Evolutionary conservation across 805 yeast genomes (phyloP).

Genomic region (Danielia reshetovae): DNA sequence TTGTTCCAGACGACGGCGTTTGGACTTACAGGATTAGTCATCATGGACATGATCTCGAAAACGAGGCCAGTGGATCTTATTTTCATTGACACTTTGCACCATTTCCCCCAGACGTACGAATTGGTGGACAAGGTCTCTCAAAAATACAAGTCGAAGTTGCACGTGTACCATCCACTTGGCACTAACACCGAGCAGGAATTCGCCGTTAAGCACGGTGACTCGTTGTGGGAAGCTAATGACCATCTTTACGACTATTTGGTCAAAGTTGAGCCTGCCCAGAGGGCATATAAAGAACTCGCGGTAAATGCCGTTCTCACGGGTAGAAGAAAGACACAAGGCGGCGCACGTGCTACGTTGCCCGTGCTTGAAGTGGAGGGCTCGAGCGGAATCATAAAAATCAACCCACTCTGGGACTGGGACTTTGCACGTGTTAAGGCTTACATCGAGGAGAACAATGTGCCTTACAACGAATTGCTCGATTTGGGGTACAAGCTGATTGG

Average conservation of each 20-base stretch:
- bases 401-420: conserved; percentile 83
- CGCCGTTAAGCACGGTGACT: conserved; percentile 62
- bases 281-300: conserved; percentile 70
- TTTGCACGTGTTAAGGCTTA: conserved; percentile 69
- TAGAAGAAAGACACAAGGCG: conserved; percentile 87
- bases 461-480: conserved; percentile 80
- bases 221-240: conserved; percentile 82
- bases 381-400: conserved; percentile 75
- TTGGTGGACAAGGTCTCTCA: conserved; percentile 56
- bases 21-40: conserved; percentile 88
- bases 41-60: conserved; percentile 74
- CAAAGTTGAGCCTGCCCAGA: conserved; percentile 87
- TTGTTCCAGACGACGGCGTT: conserved; percentile 92
- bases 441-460: conserved; percentile 67
- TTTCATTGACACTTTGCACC: conserved; percentile 87
- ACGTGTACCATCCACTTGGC: conserved; percentile 64
- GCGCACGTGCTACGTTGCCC: conserved; percentile 65
- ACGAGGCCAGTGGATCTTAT: conserved; percentile 61
- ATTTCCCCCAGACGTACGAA: conserved; percentile 89
- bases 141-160: conserved; percentile 55
- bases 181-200: conserved; percentile 60
- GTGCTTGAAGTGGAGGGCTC: conserved; percentile 72
- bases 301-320: conserved; percentile 92
- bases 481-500: conserved; percentile 89
- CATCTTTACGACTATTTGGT: conserved; percentile 77